A percentile compares a stretch with the other conserved stretches of the same genome.
Evolutionary conservation across 116 monocot species (phyloP).

Genomic region (Posidonia oceanica): DNA sequence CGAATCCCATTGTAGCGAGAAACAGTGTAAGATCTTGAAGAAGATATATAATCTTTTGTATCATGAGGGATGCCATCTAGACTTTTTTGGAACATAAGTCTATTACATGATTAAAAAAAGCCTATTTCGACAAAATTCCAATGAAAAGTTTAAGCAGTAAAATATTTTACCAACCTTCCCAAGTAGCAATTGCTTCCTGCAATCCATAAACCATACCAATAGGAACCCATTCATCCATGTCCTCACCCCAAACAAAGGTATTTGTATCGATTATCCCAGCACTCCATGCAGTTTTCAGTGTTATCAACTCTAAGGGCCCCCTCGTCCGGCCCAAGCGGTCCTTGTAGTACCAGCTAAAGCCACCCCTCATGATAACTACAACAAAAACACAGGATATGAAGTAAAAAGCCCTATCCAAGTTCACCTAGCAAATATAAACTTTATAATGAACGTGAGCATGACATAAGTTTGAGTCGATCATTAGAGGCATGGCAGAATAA

Average conservation of each 20-base stretch:
- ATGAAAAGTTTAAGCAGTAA: neutral
- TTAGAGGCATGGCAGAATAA: too few relatives aligned
- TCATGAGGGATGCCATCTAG: too few relatives aligned
- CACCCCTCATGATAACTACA: constrained; percentile 76
- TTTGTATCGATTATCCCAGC: constrained; percentile 76
- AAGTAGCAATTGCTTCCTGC: constrained; percentile 77
- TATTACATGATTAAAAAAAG: too few relatives aligned
- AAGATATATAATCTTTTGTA: too few relatives aligned
- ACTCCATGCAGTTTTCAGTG: constrained; percentile 89
- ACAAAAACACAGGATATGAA: neutral
- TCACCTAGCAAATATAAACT: too few relatives aligned
- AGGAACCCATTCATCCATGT: constrained; percentile 95
- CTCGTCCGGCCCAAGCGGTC: constrained; percentile 80
- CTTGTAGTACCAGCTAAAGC: constrained; percentile 72
- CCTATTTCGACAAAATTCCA: neutral
- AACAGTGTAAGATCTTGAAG: too few relatives aligned
- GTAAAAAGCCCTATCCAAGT: neutral
- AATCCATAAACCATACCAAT: constrained; percentile 89
- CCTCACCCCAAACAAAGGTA: constrained; percentile 89
- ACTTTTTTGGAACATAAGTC: too few relatives aligned
- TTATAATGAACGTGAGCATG: too few relatives aligned
- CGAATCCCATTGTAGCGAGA: too few relatives aligned
- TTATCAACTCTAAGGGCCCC: constrained; percentile 74
- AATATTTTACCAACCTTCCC: constrained; percentile 56
- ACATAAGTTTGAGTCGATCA: too few relatives aligned